These are phyloP conservation scores for Globisporangium apiculatum DNA, from an alignment of 352 stramenopile species.

Conservation along the genomic window DNA sequence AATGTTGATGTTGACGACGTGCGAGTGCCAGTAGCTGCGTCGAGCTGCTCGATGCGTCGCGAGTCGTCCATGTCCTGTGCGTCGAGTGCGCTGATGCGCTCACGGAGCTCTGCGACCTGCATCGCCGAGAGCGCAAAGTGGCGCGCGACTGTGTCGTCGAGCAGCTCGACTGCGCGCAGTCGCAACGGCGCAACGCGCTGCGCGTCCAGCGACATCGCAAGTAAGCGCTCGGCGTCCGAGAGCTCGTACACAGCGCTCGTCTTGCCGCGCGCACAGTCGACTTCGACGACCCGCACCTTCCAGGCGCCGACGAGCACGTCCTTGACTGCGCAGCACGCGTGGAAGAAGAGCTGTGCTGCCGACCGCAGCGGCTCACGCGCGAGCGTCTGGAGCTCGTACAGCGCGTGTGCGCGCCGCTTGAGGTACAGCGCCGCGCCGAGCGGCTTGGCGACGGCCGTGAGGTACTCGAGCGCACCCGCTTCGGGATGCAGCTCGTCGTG, in stretches of 20 bases:
- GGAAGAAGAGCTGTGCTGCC: slow-evolving; percentile 48
- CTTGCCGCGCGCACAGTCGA: slow-evolving; percentile 39
- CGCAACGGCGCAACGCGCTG: slow-evolving; percentile 27
- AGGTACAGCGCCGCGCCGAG: slow-evolving; percentile 50
- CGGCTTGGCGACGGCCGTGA: slow-evolving; percentile 28
- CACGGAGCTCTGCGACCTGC: slow-evolving; percentile 11
- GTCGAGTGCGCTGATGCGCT: neutral
- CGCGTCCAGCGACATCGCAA: slow-evolving; percentile 14
- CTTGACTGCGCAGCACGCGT: slow-evolving; percentile 30
- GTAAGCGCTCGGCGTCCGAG: slow-evolving; percentile 26
- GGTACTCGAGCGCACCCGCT: slow-evolving; percentile 44
- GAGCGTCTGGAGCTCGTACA: slow-evolving; percentile 38
- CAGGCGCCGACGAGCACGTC: slow-evolving; percentile 37
- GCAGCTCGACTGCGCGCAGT: slow-evolving; percentile 38
- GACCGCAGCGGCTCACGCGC: slow-evolving; percentile 36
- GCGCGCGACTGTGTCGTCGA: slow-evolving; percentile 31
- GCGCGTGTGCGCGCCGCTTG: slow-evolving; percentile 41
- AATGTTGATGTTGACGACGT: neutral
- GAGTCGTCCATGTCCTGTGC: slow-evolving; percentile 4
- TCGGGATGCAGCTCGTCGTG: slow-evolving; percentile 58
- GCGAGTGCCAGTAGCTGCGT: neutral
- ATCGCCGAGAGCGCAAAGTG: slow-evolving; percentile 16
- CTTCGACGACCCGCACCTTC: slow-evolving; percentile 51
- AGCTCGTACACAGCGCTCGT: slow-evolving; percentile 52
- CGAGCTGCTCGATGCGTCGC: slow-evolving; percentile 2